Base-by-base conservation (phyloP, 768 basidiomycete genomes). In the Tricholoma flavovirens region DNA sequence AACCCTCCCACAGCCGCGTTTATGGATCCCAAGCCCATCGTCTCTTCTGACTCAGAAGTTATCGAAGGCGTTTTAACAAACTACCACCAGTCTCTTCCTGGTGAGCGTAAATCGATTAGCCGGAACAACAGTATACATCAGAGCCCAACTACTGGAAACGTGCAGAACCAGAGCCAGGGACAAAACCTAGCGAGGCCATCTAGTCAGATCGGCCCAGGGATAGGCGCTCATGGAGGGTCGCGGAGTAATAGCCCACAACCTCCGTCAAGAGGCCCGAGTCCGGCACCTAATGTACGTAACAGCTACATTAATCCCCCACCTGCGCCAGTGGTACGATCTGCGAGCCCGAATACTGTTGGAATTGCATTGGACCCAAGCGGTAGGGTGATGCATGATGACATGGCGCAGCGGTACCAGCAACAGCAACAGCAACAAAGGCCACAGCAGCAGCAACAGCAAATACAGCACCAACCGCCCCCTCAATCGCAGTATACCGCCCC, bases 21-120 rank as follows among this genome's bases (percentile, higher is more conserved):
- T 66, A 90, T 88, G 82, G 80, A 84, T 48, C 84, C 89, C 6
- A 85, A 83, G 14, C 72, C 71, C 5, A 51, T 76, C 0, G 66
- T 71, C 3, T 72, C 75, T 29, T 58, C 76, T 6, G 77, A 77
- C 1, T 67, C 76, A 38, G 78, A 83, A n/a, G 76, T 81, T 0
- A 83, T 92, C 15, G 85, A 89, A 55, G 82, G 84, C n/a, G 84
- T 93, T 7, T 70, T 93, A 14, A 75, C 76, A 0, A 79, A 84
- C 60, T 98, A 98, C 65, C 82, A 86, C 24, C 92, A 93, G 64
- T 82, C 87, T 1, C 81, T 98, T 66, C 95, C 94, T 6, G 94
- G 93, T 3, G 95, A 97, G 67, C 75, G 81, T 50, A 84, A 81
- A 69, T 75, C 78, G 7, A 73, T 82, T 22, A 84, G 81, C 64